Conservation (phyloP, 139 green algal genomes). For the Trebouxia sp. region DNA sequence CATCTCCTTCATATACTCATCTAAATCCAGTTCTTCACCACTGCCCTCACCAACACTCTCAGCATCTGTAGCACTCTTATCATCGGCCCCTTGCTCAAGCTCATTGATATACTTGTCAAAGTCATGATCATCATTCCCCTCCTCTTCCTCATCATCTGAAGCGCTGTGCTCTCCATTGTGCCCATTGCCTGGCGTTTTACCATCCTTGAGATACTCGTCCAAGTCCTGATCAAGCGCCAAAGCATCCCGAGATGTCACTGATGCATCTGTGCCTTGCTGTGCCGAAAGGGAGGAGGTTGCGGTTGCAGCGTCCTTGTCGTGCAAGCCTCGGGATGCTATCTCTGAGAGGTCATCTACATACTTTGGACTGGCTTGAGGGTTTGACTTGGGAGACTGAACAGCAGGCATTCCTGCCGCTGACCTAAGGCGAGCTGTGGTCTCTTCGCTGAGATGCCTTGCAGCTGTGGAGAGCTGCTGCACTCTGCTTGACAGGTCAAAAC, state of each 20-base stretch:
- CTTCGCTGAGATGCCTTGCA: background rate
- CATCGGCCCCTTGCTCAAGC: slow-evolving; percentile 32
- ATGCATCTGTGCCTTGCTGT: background rate
- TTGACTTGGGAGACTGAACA: background rate
- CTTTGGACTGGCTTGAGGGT: background rate
- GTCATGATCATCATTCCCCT: slow-evolving; percentile 52
- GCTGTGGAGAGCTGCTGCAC: slow-evolving; percentile 24
- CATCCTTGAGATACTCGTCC: slow-evolving; percentile 60
- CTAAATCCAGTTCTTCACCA: slow-evolving; percentile 34
- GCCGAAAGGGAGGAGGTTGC: background rate
- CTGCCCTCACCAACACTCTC: slow-evolving; percentile 4
- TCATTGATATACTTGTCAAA: slow-evolving; percentile 66
- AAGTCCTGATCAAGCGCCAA: slow-evolving; percentile 61
- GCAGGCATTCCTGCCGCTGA: background rate
- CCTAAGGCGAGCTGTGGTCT: background rate
- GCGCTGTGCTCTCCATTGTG: slow-evolving; percentile 17
- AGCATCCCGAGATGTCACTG: slow-evolving; percentile 23
- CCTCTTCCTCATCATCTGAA: slow-evolving; percentile 18
- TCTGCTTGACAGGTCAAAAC: slow-evolving; percentile 2
- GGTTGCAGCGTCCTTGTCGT: background rate
- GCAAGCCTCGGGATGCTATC: background rate
- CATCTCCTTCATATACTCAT: slow-evolving; percentile 35
- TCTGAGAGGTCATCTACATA: slow-evolving; percentile 14
- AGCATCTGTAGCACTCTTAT: background rate
- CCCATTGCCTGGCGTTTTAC: background rate